Percentiles rank a stretch among this genome's conserved stretches.
Conservation (phyloP, 257 asterid genomes). For the Gardenia jasminoides region DNA sequence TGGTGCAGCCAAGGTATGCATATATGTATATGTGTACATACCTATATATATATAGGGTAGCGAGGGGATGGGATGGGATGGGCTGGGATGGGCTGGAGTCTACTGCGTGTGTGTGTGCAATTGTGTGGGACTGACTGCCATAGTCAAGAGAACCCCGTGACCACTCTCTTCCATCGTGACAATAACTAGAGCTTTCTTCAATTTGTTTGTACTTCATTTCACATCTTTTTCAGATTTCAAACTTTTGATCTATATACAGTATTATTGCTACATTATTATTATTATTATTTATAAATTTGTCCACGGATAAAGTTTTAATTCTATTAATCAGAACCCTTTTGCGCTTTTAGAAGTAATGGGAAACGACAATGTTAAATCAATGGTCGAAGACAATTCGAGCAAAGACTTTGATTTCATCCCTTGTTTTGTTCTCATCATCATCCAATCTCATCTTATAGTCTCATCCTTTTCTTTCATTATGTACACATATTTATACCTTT, state of each 20-base stretch:
- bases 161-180: constrained; percentile 38
- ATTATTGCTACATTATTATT: too few relatives aligned
- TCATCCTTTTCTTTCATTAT: background rate
- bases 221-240: constrained; percentile 11
- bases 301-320: background rate
- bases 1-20: constrained; percentile 6
- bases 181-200: constrained; percentile 32
- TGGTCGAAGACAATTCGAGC: background rate
- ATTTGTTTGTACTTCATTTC: constrained; percentile 33
- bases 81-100: constrained; percentile 28
- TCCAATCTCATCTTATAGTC: background rate
- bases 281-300: background rate
- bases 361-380: background rate
- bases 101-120: constrained; percentile 18
- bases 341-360: background rate
- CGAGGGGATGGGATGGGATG: background rate
- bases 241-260: background rate
- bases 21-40: background rate
- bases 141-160: constrained; percentile 77
- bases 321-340: background rate
- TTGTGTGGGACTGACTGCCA: constrained; percentile 30
- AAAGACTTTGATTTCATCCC: background rate
- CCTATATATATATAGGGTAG: background rate
- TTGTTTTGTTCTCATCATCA: too few relatives aligned
- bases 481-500: background rate